Percentiles rank a stretch among this genome's conserved stretches.
Evolutionary conservation across 2,329 filamentous ascomycete species (phyloP).

Genomic region (Trichoderma sp.): DNA sequence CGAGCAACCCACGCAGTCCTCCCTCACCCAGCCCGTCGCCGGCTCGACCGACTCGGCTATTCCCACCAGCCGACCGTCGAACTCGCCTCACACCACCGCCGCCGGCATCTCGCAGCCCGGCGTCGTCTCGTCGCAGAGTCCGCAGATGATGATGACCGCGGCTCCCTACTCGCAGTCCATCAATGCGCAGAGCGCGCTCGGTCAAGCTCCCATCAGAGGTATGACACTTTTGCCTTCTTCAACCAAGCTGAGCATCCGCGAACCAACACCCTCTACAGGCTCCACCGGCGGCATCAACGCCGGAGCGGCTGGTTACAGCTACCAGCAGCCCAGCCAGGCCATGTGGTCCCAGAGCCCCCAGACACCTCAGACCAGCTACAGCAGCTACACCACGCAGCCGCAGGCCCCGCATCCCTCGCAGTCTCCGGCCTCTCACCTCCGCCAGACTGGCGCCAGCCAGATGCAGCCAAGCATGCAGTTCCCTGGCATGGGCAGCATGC

Average conservation of each 20-base stretch:
- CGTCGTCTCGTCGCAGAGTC: constrained; percentile 63
- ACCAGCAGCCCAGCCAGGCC: constrained; percentile 60
- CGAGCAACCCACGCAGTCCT: constrained; percentile 65
- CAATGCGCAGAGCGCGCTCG: constrained; percentile 70
- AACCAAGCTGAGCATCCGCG: constrained; percentile 62
- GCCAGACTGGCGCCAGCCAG: constrained; percentile 58
- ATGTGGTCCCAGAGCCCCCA: constrained; percentile 71
- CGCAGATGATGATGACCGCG: constrained; percentile 67
- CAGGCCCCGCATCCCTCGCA: constrained; percentile 56
- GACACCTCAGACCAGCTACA: constrained; percentile 58
- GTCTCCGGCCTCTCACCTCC: constrained; percentile 61
- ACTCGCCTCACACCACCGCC: constrained; percentile 61
- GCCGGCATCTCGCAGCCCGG: constrained; percentile 59
- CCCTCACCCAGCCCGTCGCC: constrained; percentile 47
- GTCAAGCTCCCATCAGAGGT: constrained; percentile 71
- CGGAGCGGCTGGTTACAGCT: constrained; percentile 61
- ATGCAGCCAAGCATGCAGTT: constrained; percentile 64
- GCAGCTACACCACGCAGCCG: constrained; percentile 56
- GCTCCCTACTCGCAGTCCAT: constrained; percentile 70
- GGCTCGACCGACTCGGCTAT: constrained; percentile 46
- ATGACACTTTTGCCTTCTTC: constrained; percentile 53
- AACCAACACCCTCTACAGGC: constrained; percentile 63
- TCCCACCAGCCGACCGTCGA: constrained; percentile 56
- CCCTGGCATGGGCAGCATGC: constrained; percentile 63
- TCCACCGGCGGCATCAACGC: constrained; percentile 56